Evolutionary conservation across 345 rosid genomes (phyloP).

Genomic region (Eucalyptus grandis): DNA sequence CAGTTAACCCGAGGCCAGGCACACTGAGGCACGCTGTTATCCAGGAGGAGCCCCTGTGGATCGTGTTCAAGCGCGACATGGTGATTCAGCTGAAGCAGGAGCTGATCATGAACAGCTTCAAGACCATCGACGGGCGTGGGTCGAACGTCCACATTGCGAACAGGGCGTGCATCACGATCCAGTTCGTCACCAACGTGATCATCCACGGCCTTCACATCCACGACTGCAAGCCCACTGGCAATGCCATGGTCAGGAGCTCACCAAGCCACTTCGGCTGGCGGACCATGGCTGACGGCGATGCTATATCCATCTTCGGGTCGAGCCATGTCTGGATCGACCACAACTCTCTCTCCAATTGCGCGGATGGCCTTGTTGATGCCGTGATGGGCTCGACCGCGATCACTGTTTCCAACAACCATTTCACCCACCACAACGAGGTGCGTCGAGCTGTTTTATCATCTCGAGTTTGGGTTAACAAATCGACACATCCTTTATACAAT

Average conservation of each 20-base stretch:
- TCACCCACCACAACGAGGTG: slow-evolving; percentile 94
- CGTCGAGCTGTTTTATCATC: not conserved
- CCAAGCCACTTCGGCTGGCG: slow-evolving; percentile 84
- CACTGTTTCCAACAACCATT: slow-evolving; percentile 79
- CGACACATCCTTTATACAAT: not conserved
- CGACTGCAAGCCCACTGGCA: slow-evolving; percentile 93
- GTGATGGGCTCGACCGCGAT: slow-evolving; percentile 94
- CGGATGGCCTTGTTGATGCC: slow-evolving; percentile 95
- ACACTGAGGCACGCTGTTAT: slow-evolving; percentile 88
- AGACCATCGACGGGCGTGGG: slow-evolving; percentile 92
- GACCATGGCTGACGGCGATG: slow-evolving; percentile 92
- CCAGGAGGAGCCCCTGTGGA: slow-evolving; percentile 83
- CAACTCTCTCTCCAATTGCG: slow-evolving; percentile 85
- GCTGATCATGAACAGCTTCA: slow-evolving; percentile 79
- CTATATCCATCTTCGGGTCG: slow-evolving; percentile 73
- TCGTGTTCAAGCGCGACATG: slow-evolving; percentile 91
- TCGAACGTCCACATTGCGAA: slow-evolving; percentile 83
- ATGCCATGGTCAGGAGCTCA: slow-evolving; percentile 87
- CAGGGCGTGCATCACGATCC: slow-evolving; percentile 87
- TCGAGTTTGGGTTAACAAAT: not conserved
- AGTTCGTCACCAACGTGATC: slow-evolving; percentile 72
- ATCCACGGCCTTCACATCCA: slow-evolving; percentile 92
- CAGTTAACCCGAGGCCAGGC: slow-evolving; percentile 84
- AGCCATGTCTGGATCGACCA: slow-evolving; percentile 93
- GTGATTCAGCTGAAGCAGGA: slow-evolving; percentile 79